These are phyloP conservation scores for Cladosporium sp. DNA, from an alignment of 2,329 filamentous ascomycete species.

Conservation along the genomic window DNA sequence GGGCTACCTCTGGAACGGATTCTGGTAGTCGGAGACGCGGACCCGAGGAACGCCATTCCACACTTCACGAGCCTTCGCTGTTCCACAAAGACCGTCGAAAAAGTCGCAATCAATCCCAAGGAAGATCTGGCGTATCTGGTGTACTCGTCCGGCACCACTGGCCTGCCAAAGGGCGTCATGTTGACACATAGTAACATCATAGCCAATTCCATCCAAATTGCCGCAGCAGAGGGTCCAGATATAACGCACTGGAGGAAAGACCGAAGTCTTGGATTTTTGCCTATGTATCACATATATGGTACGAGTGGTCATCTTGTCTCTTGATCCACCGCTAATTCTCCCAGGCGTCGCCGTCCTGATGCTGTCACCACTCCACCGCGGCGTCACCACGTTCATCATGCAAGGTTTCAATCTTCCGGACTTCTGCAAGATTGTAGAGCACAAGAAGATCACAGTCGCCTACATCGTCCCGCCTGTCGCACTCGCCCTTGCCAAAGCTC, in stretches of 20 bases:
- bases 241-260: not conserved
- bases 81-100: conserved; percentile 55
- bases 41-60: conserved; percentile 61
- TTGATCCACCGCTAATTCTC: not conserved
- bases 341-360: conserved; percentile 52
- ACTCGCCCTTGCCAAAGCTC: conserved; percentile 72
- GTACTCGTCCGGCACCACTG: conserved; percentile 78
- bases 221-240: not conserved
- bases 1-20: conserved; percentile 73
- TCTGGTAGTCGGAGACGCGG: conserved; percentile 72
- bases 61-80: conserved; percentile 74
- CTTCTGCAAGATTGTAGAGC: conserved; percentile 68
- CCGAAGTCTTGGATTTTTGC: not conserved
- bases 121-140: conserved; percentile 62
- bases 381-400: conserved; percentile 75
- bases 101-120: not conserved
- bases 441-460: conserved; percentile 67
- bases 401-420: conserved; percentile 72
- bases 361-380: conserved; percentile 57
- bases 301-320: conserved; percentile 46
- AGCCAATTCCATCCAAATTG: conserved; percentile 53
- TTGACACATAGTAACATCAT: conserved; percentile 78
- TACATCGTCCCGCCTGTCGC: conserved; percentile 74
- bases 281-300: conserved; percentile 51
- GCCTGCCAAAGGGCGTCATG: conserved; percentile 80